Conservation (phyloP, 208 protist genomes). For the Acanthamoeba triangularis region DNA sequence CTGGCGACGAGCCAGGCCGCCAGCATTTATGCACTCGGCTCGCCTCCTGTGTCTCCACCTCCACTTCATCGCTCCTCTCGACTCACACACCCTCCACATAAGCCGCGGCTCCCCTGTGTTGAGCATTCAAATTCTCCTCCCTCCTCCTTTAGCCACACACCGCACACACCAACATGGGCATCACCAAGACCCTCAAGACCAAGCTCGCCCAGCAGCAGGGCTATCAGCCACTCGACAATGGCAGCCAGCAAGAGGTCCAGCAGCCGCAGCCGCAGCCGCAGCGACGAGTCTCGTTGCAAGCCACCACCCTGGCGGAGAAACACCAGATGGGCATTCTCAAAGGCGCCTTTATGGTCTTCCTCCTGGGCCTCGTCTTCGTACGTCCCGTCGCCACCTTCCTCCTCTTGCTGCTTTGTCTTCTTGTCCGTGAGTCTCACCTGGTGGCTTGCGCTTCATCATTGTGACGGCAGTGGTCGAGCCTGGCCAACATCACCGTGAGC, state of each 20-base stretch:
- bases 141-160: not conserved
- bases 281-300: not conserved
- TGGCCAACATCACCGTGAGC: conserved; percentile 10
- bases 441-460: not conserved
- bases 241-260: not conserved
- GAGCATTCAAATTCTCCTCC: not conserved
- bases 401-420: not conserved
- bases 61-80: not conserved
- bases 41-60: not conserved
- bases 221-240: not conserved
- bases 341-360: not conserved
- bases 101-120: not conserved
- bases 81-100: not conserved
- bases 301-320: not conserved
- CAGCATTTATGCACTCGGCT: not conserved
- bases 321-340: not conserved
- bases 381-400: not conserved
- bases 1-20: not conserved
- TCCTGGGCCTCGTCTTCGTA: conserved; percentile 36
- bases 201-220: conserved; percentile 33
- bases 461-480: not conserved
- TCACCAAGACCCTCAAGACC: conserved; percentile 47
- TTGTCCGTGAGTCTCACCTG: not conserved
- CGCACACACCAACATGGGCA: not conserved
- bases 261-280: not conserved